phyloP scores from a whole-genome alignment of 106 monocot genomes.

The Dioscorea dumetorum region DNA sequence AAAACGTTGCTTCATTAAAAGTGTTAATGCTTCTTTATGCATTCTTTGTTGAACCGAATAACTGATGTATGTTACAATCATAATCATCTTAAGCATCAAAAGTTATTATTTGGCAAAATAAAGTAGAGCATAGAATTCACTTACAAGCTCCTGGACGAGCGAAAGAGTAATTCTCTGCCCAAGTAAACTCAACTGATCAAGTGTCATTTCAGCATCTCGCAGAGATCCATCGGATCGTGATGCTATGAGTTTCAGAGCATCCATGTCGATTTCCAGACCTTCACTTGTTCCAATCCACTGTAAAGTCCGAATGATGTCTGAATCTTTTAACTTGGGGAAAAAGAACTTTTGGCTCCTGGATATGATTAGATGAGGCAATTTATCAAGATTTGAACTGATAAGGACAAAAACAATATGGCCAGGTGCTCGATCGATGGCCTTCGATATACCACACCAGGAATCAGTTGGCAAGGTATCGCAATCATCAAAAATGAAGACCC shows the following conservation, averaged over 20 bases:
- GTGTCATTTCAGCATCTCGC: slow-evolving; percentile 94
- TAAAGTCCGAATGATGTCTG: slow-evolving; percentile 58
- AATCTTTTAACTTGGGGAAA: slow-evolving; percentile 85
- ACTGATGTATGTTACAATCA: too few species aligned
- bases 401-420: slow-evolving; percentile 68
- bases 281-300: slow-evolving; percentile 69
- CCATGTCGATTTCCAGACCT: slow-evolving; percentile 66
- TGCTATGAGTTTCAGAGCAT: slow-evolving; percentile 80
- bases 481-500: slow-evolving; percentile 79
- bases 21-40: too few species aligned
- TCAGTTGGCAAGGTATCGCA: slow-evolving; percentile 60
- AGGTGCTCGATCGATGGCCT: slow-evolving; percentile 61
- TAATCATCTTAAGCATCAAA: background rate
- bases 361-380: slow-evolving; percentile 76
- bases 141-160: slow-evolving; percentile 92
- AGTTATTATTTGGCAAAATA: background rate
- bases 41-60: too few species aligned
- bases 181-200: slow-evolving; percentile 91
- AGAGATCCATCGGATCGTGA: slow-evolving; percentile 88
- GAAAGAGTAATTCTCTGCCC: slow-evolving; percentile 79
- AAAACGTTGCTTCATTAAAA: too few species aligned
- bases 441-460: slow-evolving; percentile 68
- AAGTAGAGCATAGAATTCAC: slow-evolving; percentile 13
- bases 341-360: slow-evolving; percentile 94
- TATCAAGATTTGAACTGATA: slow-evolving; percentile 54